Conservation (phyloP, 2,329 filamentous ascomycete genomes). For the Fusarium graminum region DNA sequence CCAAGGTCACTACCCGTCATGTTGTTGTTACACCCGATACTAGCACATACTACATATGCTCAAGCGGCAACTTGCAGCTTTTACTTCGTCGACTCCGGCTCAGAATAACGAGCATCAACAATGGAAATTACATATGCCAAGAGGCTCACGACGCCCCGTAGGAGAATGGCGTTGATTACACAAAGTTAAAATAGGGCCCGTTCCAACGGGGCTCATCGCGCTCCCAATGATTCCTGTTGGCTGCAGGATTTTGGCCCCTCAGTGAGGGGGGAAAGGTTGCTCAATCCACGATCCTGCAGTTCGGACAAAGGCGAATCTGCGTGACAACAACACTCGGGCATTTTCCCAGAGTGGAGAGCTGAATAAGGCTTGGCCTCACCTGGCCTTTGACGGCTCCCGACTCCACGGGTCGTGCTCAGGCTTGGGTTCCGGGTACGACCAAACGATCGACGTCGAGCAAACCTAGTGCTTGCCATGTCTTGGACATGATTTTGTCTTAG, state of each 20-base stretch:
- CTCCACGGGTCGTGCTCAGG: constrained; percentile 23
- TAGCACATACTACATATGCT: constrained; percentile 1
- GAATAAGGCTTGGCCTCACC: constrained; percentile 1
- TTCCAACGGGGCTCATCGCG: constrained; percentile 13
- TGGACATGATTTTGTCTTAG: constrained; percentile 25
- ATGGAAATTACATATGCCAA: background rate
- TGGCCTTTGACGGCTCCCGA: constrained; percentile 22
- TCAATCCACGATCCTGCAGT: constrained; percentile 39
- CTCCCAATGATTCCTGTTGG: background rate
- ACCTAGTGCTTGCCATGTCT: constrained; percentile 34
- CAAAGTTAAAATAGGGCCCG: constrained; percentile 28
- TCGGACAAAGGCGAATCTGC: constrained; percentile 1
- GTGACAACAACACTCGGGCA: constrained; percentile 32
- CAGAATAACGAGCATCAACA: background rate
- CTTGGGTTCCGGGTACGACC: constrained; percentile 24
- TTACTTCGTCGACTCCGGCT: constrained; percentile 10
- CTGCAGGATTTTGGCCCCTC: constrained; percentile 14
- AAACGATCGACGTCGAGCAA: constrained; percentile 24
- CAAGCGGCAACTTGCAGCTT: constrained; percentile 23
- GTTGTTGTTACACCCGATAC: constrained; percentile 19
- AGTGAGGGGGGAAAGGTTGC: constrained; percentile 7
- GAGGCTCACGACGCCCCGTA: constrained; percentile 2
- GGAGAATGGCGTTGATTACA: constrained; percentile 4
- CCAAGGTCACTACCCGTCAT: constrained; percentile 13
- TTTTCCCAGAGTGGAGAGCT: constrained; percentile 28